Evolutionary conservation across 345 rosid species (phyloP).

Genomic region (Murraya koenigii): DNA sequence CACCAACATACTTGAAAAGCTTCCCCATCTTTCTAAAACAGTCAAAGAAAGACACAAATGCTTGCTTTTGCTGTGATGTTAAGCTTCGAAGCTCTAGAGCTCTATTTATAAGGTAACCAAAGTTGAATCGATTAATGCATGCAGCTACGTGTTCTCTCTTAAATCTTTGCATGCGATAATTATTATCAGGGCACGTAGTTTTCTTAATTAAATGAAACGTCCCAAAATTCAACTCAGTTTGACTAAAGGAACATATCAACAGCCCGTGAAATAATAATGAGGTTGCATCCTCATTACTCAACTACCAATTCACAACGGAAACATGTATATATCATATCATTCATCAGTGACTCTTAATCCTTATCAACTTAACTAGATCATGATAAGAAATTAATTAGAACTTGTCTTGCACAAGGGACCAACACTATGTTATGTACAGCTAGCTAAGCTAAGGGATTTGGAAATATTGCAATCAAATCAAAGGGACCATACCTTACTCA

Average conservation of each 20-base stretch:
- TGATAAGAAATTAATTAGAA: background rate
- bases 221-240: slow-evolving; percentile 23
- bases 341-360: background rate
- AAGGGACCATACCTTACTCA: background rate
- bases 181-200: background rate
- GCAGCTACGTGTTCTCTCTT: slow-evolving; percentile 3
- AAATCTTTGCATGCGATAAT: background rate
- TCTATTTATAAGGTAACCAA: slow-evolving; percentile 11
- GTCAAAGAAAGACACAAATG: background rate
- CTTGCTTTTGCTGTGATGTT: background rate
- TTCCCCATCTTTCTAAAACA: slow-evolving; percentile 26
- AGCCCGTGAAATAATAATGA: slow-evolving; percentile 16
- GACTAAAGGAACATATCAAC: background rate
- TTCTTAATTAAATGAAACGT: background rate
- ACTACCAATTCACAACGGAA: slow-evolving; percentile 5
- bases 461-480: background rate
- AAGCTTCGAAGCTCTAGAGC: background rate
- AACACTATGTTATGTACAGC: background rate
- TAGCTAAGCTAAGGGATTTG: too few relatives aligned
- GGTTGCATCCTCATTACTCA: slow-evolving; percentile 12
- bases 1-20: slow-evolving; percentile 12
- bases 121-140: slow-evolving; percentile 13
- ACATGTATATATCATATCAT: background rate
- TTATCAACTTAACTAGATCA: background rate
- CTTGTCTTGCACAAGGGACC: background rate